phyloP scores from a whole-genome alignment of 306 rosid genomes.

The Sesbania bispinosa region DNA sequence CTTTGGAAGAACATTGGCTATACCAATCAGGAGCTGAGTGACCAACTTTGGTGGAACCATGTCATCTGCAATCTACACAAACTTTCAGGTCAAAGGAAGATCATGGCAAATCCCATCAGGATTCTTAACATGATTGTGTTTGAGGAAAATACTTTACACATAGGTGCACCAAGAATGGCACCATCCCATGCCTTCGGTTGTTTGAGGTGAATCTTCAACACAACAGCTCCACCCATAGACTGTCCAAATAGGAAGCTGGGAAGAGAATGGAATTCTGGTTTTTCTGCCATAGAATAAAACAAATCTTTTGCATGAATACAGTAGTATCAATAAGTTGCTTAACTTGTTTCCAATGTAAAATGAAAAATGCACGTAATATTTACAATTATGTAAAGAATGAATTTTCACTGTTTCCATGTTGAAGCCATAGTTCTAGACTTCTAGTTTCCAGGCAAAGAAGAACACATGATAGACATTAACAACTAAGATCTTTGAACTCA shows the following conservation, averaged over 20 bases:
- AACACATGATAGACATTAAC: neutral
- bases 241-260: slow-evolving; percentile 84
- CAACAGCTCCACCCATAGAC: slow-evolving; percentile 97
- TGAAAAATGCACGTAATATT: slow-evolving; percentile 2
- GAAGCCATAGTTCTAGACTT: slow-evolving; percentile 1
- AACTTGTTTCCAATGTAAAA: neutral
- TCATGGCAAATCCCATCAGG: neutral
- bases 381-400: neutral
- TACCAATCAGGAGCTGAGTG: slow-evolving; percentile 49
- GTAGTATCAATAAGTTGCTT: neutral
- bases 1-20: slow-evolving; percentile 71
- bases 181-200: slow-evolving; percentile 84
- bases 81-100: slow-evolving; percentile 26
- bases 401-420: neutral
- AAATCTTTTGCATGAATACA: slow-evolving; percentile 9
- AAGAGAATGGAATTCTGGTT: slow-evolving; percentile 53
- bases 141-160: slow-evolving; percentile 78
- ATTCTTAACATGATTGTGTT: slow-evolving; percentile 19
- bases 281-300: slow-evolving; percentile 48
- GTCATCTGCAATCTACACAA: slow-evolving; percentile 79
- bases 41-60: slow-evolving; percentile 75
- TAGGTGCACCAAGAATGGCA: slow-evolving; percentile 91
- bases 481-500: neutral
- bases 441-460: neutral
- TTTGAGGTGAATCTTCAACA: slow-evolving; percentile 71